phyloP scores from a whole-genome alignment of 306 rosid genomes.

The Vigna nakashimae region DNA sequence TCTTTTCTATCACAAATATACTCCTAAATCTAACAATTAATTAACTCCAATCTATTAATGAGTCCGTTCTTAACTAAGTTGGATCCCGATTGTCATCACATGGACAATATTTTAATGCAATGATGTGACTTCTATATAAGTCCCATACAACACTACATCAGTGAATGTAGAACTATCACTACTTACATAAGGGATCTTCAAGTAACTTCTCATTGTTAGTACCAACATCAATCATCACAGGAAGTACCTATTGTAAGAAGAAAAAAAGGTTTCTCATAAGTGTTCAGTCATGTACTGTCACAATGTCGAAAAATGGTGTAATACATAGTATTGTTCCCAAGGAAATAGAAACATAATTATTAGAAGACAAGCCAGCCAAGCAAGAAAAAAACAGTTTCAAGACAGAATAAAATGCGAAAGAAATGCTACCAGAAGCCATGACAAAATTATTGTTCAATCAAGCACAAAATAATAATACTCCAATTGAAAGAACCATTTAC shows the following conservation, averaged over 20 bases:
- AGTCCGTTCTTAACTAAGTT: background rate
- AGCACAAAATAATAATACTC: constrained; percentile 11
- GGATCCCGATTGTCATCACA: background rate
- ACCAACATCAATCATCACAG: constrained; percentile 98
- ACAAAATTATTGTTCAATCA: constrained; percentile 9
- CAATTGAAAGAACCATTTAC: constrained; percentile 2
- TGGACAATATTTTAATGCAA: constrained; percentile 20
- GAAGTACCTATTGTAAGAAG: constrained; percentile 73
- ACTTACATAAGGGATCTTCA: constrained; percentile 86
- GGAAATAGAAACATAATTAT: background rate
- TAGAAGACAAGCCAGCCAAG: constrained; percentile 15
- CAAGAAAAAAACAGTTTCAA: constrained; percentile 30
- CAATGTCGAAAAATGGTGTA: background rate
- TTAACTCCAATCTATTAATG: background rate
- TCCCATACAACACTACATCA: constrained; percentile 28
- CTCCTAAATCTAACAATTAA: background rate
- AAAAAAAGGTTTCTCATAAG: background rate
- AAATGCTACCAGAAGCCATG: constrained; percentile 27
- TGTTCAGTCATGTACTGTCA: background rate
- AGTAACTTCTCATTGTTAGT: constrained; percentile 89
- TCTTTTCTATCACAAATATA: background rate
- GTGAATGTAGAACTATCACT: constrained; percentile 48
- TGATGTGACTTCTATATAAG: constrained; percentile 18
- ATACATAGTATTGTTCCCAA: constrained; percentile 10
- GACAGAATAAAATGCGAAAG: constrained; percentile 22